phyloP scores from a whole-genome alignment of 2,329 filamentous ascomycete species.

The Pestalotiopsis sp. region DNA sequence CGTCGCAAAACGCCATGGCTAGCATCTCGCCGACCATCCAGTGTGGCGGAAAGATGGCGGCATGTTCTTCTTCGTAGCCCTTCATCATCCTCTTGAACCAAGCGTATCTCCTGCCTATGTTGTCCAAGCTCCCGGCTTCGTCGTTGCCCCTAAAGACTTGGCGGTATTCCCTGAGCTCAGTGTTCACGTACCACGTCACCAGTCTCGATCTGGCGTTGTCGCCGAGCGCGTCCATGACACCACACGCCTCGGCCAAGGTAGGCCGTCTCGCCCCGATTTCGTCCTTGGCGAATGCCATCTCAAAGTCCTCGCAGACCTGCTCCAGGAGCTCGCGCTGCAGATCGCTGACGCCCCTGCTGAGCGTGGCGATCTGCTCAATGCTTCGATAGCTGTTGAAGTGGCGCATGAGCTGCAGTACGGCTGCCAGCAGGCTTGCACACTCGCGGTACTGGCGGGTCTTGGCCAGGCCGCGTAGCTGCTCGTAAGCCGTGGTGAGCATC shows the following conservation, averaged over 20 bases:
- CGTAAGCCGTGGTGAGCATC: constrained; percentile 99
- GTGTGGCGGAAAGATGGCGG: constrained; percentile 78
- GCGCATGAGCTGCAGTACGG: constrained; percentile 95
- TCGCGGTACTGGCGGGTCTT: constrained; percentile 91
- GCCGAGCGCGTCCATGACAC: constrained; percentile 92
- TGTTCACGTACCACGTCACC: constrained; percentile 97
- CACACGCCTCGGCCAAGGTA: constrained; percentile 82
- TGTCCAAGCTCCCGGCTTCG: constrained; percentile 93
- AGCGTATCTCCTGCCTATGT: constrained; percentile 90
- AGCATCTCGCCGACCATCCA: constrained; percentile 93
- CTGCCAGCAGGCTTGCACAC: constrained; percentile 90
- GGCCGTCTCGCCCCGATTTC: constrained; percentile 73
- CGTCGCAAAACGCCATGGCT: constrained; percentile 91
- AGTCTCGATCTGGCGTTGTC: constrained; percentile 81
- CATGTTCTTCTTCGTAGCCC: constrained; percentile 92
- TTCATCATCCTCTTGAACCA: constrained; percentile 98
- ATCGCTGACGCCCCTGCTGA: constrained; percentile 91
- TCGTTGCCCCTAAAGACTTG: constrained; percentile 96
- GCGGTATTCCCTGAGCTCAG: constrained; percentile 90
- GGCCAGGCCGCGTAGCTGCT: constrained; percentile 83
- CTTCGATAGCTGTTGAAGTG: constrained; percentile 98
- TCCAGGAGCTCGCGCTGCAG: constrained; percentile 90
- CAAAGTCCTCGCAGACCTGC: constrained; percentile 99
- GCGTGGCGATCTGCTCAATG: constrained; percentile 94
- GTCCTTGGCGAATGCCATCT: constrained; percentile 88